Evolutionary conservation across 2,329 filamentous ascomycete species (phyloP).

Genomic region (Falciphora oryzae): DNA sequence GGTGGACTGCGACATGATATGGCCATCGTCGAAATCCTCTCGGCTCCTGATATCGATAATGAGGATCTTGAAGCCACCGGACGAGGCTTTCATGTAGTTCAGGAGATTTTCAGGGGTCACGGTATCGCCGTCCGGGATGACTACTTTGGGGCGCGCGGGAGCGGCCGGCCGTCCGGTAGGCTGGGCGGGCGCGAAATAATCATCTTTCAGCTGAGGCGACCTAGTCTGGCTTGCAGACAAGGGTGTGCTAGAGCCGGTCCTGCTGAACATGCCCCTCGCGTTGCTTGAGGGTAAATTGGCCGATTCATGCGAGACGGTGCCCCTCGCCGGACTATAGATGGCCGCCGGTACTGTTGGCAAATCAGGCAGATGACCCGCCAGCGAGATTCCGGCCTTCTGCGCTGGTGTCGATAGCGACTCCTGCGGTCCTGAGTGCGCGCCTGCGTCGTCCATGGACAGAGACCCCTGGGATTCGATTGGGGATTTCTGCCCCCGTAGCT

Average conservation of each 20-base stretch:
- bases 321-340: slow-evolving; percentile 72
- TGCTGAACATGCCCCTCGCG: slow-evolving; percentile 56
- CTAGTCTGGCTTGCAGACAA: slow-evolving; percentile 25
- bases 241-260: slow-evolving; percentile 45
- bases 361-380: slow-evolving; percentile 32
- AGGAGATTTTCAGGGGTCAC: slow-evolving; percentile 68
- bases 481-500: slow-evolving; percentile 37
- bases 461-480: slow-evolving; percentile 45
- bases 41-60: slow-evolving; percentile 81
- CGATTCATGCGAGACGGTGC: slow-evolving; percentile 59
- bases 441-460: slow-evolving; percentile 21
- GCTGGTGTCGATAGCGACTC: slow-evolving; percentile 27
- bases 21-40: slow-evolving; percentile 77
- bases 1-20: slow-evolving; percentile 76
- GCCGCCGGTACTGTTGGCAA: slow-evolving; percentile 68
- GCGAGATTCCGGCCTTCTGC: slow-evolving; percentile 2
- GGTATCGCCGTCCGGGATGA: slow-evolving; percentile 46
- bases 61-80: slow-evolving; percentile 57
- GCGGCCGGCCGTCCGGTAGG: slow-evolving; percentile 16
- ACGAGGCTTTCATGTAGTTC: slow-evolving; percentile 55
- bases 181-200: slow-evolving; percentile 30
- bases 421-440: slow-evolving; percentile 22
- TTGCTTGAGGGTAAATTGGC: slow-evolving; percentile 61
- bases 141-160: slow-evolving; percentile 32
- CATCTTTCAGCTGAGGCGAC: slow-evolving; percentile 18